Evolutionary conservation across 176 grass and related monocot genomes (phyloP).

Genomic region (Tuctoria greenei): DNA sequence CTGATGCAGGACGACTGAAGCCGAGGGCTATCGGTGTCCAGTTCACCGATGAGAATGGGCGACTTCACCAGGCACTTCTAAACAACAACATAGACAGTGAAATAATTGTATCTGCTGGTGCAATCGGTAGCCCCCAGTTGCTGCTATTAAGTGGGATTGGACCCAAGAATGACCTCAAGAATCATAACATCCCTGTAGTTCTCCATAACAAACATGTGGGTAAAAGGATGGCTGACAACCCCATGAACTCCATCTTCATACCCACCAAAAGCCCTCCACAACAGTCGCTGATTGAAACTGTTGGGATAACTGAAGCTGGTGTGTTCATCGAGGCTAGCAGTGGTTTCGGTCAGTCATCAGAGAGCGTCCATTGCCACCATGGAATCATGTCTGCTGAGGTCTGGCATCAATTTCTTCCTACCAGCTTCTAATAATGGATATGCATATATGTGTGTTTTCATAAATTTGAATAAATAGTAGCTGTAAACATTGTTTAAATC

Average conservation of each 20-base stretch:
- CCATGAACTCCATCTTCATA: slow-evolving; percentile 90
- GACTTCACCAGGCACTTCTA: slow-evolving; percentile 52
- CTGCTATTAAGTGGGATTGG: slow-evolving; percentile 79
- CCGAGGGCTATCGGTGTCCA: slow-evolving; percentile 63
- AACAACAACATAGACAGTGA: slow-evolving; percentile 45
- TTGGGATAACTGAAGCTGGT: slow-evolving; percentile 67
- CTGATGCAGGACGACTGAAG: slow-evolving; percentile 34
- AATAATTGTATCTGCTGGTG: slow-evolving; percentile 64
- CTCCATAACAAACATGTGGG: slow-evolving; percentile 70
- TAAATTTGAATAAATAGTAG: background rate
- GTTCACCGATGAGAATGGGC: slow-evolving; percentile 71
- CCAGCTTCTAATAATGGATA: background rate
- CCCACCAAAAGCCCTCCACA: slow-evolving; percentile 71
- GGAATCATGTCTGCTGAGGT: slow-evolving; percentile 95
- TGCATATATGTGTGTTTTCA: background rate
- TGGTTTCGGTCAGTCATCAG: slow-evolving; percentile 77
- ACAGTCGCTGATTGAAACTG: slow-evolving; percentile 86
- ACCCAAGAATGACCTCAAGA: slow-evolving; percentile 67
- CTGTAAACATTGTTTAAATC: background rate
- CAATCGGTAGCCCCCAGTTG: slow-evolving; percentile 77
- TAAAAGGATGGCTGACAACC: slow-evolving; percentile 80
- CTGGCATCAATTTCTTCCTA: slow-evolving; percentile 26
- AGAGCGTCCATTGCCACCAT: slow-evolving; percentile 77
- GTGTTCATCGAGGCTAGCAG: slow-evolving; percentile 89
- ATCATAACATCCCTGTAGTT: slow-evolving; percentile 60